phyloP scores from a whole-genome alignment of 306 rosid species.

The Trichosanthes cucumerina region DNA sequence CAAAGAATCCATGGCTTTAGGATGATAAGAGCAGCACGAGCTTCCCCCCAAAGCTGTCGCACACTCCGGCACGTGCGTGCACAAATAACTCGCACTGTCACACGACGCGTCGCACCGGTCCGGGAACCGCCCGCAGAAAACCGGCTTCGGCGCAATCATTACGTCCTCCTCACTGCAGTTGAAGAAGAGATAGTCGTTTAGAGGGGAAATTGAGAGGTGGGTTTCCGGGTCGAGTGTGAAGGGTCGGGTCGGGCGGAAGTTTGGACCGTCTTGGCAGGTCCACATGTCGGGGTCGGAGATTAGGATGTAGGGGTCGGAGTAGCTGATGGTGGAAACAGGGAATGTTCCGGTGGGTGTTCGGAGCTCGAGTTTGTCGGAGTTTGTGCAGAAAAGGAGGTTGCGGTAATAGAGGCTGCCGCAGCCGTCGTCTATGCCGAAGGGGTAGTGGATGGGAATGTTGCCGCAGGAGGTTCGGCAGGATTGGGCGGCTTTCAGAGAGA shows the following conservation, averaged over 20 bases:
- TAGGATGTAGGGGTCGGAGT: slow-evolving; percentile 65
- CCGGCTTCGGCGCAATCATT: slow-evolving; percentile 66
- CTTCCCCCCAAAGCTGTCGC: slow-evolving; percentile 29
- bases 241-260: slow-evolving; percentile 60
- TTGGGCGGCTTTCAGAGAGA: slow-evolving; percentile 14
- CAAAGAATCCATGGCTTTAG: slow-evolving; percentile 68
- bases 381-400: slow-evolving; percentile 56
- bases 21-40: slow-evolving; percentile 81
- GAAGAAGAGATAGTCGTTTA: slow-evolving; percentile 81
- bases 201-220: slow-evolving; percentile 53
- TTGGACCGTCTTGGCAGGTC: slow-evolving; percentile 55
- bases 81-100: slow-evolving; percentile 77
- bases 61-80: slow-evolving; percentile 76
- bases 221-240: slow-evolving; percentile 70
- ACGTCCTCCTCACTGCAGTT: slow-evolving; percentile 66
- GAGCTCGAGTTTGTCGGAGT: slow-evolving; percentile 43
- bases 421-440: slow-evolving; percentile 81
- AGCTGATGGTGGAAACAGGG: slow-evolving; percentile 55
- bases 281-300: slow-evolving; percentile 84
- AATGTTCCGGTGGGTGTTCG: slow-evolving; percentile 76
- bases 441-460: slow-evolving; percentile 61
- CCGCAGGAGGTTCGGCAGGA: slow-evolving; percentile 65
- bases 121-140: slow-evolving; percentile 74
- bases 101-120: slow-evolving; percentile 78
- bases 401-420: slow-evolving; percentile 85